Base-by-base conservation (phyloP, 1,139 yeast species). In the Yamadazyma pseudoaaseri region DNA sequence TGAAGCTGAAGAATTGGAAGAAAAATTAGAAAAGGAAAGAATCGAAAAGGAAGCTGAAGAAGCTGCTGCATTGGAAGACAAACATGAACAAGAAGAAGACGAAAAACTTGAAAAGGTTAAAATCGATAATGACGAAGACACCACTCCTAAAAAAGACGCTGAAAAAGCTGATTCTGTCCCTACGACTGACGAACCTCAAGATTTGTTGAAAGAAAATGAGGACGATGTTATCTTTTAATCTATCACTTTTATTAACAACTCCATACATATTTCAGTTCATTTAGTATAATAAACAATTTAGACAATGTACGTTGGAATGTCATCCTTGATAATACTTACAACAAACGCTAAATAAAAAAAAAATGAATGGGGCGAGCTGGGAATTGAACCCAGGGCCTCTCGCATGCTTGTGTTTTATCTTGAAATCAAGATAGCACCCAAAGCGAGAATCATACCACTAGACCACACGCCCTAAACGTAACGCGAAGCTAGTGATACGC, bases 1-100 rank as follows among this genome's bases (percentile, higher is more conserved):
- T 17, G 90, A 84, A 3, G 73, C 70, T 4, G 73, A 71, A n/a
- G 90, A 81, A 41, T 68, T 69, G 11, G 83, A 75, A 15, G 12
- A 4, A 3, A 11, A 13, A 5, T 5, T 10, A 13, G 27, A 47
- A 37, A 29, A 29, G 14, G 31, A 29, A 22, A 16, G 18, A 13
- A 47, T 73, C 64, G 30, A 50, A 49, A 43, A 29, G 22, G 51
- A 47, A 31, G 42, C 43, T 36, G 36, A 47, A 21, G 48, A 39
- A 13, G 39, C 34, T 3, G 47, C 41, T 33, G 33, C 51, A 38
- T 22, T 22, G 13, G 25, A 9, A 7, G 25, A 8, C 6, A 22
- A 22, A 11, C n/a, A 22, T 11, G 43, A 45, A 40, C 38, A 47
- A 39, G 34, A 35, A 34, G 29, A 30, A 21, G 53, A 45, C 24